Evolutionary conservation across 768 basidiomycete genomes (phyloP).

Genomic region (Kwoniella heveanensis): DNA sequence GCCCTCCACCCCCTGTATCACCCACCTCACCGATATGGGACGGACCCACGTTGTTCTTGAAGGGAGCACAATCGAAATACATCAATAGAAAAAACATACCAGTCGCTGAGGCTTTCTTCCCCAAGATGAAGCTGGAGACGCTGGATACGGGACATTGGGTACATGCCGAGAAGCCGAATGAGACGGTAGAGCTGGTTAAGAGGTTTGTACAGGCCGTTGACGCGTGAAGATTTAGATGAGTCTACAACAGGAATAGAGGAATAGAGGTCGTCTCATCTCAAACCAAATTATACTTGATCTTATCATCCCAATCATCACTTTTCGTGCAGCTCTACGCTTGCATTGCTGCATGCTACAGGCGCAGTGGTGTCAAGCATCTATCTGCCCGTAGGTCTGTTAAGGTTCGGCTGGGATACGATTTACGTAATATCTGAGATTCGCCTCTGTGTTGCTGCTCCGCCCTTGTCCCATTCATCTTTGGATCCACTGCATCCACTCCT

Average conservation of each 20-base stretch:
- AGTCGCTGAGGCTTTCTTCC: slow-evolving; percentile 70
- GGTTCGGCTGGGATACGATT: too few species aligned
- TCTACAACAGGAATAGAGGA: too few species aligned
- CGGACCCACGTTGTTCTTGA: slow-evolving; percentile 71
- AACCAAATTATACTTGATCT: too few species aligned
- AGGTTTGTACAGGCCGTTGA: slow-evolving; percentile 50
- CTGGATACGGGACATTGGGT: slow-evolving; percentile 88
- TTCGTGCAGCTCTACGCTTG: too few species aligned
- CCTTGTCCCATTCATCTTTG: neutral
- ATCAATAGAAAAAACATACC: slow-evolving; percentile 73
- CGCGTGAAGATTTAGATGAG: neutral
- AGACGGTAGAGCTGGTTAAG: slow-evolving; percentile 58
- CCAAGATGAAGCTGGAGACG: slow-evolving; percentile 64
- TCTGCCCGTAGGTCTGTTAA: too few species aligned
- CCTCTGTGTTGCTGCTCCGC: neutral
- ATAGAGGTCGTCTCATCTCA: too few species aligned
- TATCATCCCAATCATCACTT: too few species aligned
- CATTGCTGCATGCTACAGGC: too few species aligned
- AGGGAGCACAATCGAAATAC: slow-evolving; percentile 78
- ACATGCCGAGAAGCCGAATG: slow-evolving; percentile 70
- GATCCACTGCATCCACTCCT: too few species aligned
- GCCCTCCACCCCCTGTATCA: slow-evolving; percentile 54
- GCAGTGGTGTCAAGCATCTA: too few species aligned
- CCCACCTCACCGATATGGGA: slow-evolving; percentile 58
- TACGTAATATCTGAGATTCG: neutral